phyloP scores from a whole-genome alignment of 2,329 filamentous ascomycete species.

The Ophiostoma piceae region DNA sequence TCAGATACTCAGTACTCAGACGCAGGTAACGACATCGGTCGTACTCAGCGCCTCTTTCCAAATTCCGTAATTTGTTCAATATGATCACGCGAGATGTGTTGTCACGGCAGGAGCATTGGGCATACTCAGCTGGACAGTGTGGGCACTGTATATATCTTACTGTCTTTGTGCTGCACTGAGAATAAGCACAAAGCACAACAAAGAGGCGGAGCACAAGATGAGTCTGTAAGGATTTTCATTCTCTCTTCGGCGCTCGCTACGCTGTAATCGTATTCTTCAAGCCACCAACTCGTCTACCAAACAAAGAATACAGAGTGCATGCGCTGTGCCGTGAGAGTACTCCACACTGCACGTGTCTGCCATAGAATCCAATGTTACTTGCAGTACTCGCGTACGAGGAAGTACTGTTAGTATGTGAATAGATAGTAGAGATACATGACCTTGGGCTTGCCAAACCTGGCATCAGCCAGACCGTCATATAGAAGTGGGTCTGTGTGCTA shows the following conservation, averaged over 20 bases:
- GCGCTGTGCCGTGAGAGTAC: background rate
- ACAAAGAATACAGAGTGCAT: background rate
- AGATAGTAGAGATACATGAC: too few species aligned
- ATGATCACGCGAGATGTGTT: background rate
- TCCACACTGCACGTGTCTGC: slow-evolving; percentile 2
- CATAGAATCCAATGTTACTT: slow-evolving; percentile 3
- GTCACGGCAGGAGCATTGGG: background rate
- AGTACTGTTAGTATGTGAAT: background rate
- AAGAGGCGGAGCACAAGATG: slow-evolving; percentile 2
- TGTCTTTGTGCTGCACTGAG: background rate
- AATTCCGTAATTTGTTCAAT: background rate
- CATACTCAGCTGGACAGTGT: background rate
- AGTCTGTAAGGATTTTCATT: background rate
- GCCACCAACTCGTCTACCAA: background rate
- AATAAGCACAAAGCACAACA: background rate
- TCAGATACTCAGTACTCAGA: background rate
- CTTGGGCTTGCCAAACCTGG: background rate
- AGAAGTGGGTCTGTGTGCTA: background rate
- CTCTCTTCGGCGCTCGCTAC: background rate
- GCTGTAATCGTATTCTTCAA: background rate
- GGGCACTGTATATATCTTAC: background rate
- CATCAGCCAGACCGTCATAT: background rate
- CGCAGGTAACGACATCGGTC: background rate
- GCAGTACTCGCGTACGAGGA: background rate
- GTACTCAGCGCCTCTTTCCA: background rate